Percentiles rank a stretch among this genome's conserved stretches.
These are phyloP conservation scores for Phlebiopsis flavidoalba DNA, from an alignment of 768 basidiomycete species.

Conservation along the genomic window DNA sequence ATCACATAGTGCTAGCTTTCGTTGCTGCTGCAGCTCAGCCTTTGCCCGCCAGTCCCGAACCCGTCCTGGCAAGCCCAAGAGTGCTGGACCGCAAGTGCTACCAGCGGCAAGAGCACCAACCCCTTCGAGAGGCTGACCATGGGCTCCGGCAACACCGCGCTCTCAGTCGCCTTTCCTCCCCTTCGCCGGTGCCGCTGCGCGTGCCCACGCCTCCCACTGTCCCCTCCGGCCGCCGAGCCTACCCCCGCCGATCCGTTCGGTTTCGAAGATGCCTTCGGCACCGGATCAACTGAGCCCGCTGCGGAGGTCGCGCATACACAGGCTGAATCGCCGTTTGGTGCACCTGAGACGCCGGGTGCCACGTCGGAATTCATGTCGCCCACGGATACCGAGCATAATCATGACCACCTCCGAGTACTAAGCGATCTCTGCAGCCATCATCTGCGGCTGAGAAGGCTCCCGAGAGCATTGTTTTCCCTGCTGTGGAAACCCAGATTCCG, in stretches of 20 bases:
- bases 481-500: constrained; percentile 1
- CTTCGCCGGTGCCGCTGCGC: constrained; percentile 32
- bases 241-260: constrained; percentile 45
- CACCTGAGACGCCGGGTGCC: background rate
- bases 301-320: constrained; percentile 1
- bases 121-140: constrained; percentile 77
- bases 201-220: constrained; percentile 32
- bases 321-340: constrained; percentile 7
- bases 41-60: constrained; percentile 65
- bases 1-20: too few relatives aligned
- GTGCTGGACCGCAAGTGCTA: too few relatives aligned
- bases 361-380: constrained; percentile 17
- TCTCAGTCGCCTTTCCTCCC: constrained; percentile 60
- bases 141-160: constrained; percentile 34
- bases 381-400: constrained; percentile 34
- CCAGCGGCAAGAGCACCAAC: constrained; percentile 79
- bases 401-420: constrained; percentile 54
- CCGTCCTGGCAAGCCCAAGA: constrained; percentile 38
- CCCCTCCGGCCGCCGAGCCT: constrained; percentile 16
- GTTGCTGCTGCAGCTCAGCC: constrained; percentile 69
- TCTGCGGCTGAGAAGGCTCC: background rate
- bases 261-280: constrained; percentile 29
- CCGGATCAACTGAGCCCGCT: constrained; percentile 5
- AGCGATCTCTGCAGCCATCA: constrained; percentile 11
- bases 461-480: background rate